These are phyloP conservation scores for Ustanciosporium gigantosporum DNA, from an alignment of 1,284 basidiomycete species.

Conservation along the genomic window DNA sequence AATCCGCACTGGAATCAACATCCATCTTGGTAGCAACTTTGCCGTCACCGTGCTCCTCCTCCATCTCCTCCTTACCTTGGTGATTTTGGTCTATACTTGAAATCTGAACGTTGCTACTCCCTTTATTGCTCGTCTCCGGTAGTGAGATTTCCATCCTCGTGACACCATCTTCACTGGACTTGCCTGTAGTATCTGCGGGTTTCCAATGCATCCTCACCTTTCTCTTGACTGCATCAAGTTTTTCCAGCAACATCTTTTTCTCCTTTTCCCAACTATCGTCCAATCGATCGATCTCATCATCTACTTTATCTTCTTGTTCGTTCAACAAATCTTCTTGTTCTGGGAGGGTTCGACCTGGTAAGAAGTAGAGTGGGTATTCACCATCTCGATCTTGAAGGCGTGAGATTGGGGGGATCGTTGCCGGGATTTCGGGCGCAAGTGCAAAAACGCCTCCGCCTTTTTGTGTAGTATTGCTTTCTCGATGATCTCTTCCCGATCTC, in stretches of 20 bases:
- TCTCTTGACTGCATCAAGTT: conserved; percentile 11
- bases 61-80: too few species aligned
- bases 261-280: conserved; percentile 11
- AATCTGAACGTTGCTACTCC: too few species aligned
- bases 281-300: conserved; percentile 19
- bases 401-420: neutral
- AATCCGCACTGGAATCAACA: too few species aligned
- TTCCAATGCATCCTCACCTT: neutral
- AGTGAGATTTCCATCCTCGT: too few species aligned
- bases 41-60: neutral
- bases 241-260: neutral
- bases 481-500: neutral
- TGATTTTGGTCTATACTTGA: too few species aligned
- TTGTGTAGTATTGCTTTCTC: neutral
- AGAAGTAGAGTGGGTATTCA: conserved; percentile 17
- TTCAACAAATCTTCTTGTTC: conserved; percentile 32
- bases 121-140: neutral
- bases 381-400: neutral
- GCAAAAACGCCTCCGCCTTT: neutral
- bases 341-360: conserved; percentile 15
- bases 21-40: too few species aligned
- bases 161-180: too few species aligned
- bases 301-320: conserved; percentile 27
- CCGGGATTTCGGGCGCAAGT: conserved; percentile 9
- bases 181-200: too few species aligned